These are phyloP conservation scores for Ophiostoma montium DNA, from an alignment of 2,329 filamentous ascomycete genomes.

Conservation along the genomic window DNA sequence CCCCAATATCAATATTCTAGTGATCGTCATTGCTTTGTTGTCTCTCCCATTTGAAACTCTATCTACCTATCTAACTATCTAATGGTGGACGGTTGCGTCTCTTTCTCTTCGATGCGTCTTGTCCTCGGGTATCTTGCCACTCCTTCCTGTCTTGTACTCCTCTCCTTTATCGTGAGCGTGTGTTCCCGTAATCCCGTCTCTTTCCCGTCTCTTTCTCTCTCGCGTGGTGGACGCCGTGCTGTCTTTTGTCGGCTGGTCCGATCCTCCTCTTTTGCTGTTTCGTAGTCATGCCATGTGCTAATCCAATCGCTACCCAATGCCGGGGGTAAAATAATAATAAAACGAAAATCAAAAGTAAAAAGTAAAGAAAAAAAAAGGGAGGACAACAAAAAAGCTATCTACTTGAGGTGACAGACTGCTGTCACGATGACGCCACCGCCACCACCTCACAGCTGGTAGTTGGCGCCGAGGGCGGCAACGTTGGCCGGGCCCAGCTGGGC, in stretches of 20 bases:
- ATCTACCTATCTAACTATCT: neutral
- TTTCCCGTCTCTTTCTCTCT: neutral
- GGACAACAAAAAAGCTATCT: slow-evolving; percentile 16
- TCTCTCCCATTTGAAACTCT: too few species aligned
- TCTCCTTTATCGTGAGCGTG: too few species aligned
- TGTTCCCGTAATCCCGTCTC: too few species aligned
- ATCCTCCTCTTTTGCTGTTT: too few species aligned
- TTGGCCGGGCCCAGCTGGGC: slow-evolving; percentile 34
- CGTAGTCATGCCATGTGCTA: neutral
- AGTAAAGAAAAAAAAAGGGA: neutral
- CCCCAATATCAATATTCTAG: too few species aligned
- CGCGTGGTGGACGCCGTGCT: too few species aligned
- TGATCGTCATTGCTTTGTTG: too few species aligned
- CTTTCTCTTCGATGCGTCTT: neutral
- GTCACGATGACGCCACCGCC: neutral
- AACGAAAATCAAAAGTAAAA: neutral
- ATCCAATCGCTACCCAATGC: neutral
- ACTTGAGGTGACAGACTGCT: too few species aligned
- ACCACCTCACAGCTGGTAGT: slow-evolving; percentile 23
- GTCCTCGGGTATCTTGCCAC: neutral
- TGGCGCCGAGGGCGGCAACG: slow-evolving; percentile 32
- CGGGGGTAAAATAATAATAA: too few species aligned
- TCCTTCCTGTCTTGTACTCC: neutral
- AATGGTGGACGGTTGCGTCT: too few species aligned
- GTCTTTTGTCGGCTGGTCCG: too few species aligned